phyloP scores from a whole-genome alignment of 2,329 filamentous ascomycete genomes.

The Cytospora mali region DNA sequence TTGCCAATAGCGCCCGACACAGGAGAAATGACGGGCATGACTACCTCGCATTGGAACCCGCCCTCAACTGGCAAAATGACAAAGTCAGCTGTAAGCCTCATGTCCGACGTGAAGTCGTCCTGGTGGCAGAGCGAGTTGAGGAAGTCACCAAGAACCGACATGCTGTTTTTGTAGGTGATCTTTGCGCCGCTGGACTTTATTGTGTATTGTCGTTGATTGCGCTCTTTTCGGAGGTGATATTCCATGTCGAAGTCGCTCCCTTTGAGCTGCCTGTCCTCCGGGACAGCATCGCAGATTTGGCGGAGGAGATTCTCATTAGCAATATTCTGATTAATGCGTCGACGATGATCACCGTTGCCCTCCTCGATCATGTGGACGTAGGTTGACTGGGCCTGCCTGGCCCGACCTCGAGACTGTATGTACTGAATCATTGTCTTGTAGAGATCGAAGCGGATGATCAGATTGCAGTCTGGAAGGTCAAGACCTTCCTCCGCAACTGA shows the following conservation, averaged over 20 bases:
- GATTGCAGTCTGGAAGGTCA: conserved; percentile 68
- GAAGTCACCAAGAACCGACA: conserved; percentile 73
- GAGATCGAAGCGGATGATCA: conserved; percentile 78
- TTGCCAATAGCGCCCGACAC: conserved; percentile 67
- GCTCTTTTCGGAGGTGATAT: conserved; percentile 55
- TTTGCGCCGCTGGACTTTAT: conserved; percentile 72
- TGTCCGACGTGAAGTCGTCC: conserved; percentile 35
- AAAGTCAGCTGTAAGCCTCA: conserved; percentile 55
- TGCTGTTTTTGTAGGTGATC: conserved; percentile 74
- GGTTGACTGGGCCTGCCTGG: conserved; percentile 73
- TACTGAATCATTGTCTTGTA: conserved; percentile 92
- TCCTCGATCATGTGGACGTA: conserved; percentile 84
- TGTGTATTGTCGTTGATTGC: conserved; percentile 55
- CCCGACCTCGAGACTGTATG: conserved; percentile 87
- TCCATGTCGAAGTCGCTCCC: conserved; percentile 62
- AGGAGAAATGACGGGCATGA: conserved; percentile 75
- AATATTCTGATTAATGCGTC: conserved; percentile 61
- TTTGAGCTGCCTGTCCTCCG: conserved; percentile 70
- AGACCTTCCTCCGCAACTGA: conserved; percentile 70
- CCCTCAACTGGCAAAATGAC: conserved; percentile 57
- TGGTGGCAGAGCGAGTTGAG: conserved; percentile 65
- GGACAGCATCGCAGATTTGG: conserved; percentile 74
- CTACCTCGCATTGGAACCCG: conserved; percentile 75
- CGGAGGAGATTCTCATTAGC: conserved; percentile 66
- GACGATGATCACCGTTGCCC: conserved; percentile 63